Percentiles rank a stretch among this genome's conserved stretches.
These are phyloP conservation scores for Botrytis galanthina DNA, from an alignment of 2,329 filamentous ascomycete genomes.

Conservation along the genomic window DNA sequence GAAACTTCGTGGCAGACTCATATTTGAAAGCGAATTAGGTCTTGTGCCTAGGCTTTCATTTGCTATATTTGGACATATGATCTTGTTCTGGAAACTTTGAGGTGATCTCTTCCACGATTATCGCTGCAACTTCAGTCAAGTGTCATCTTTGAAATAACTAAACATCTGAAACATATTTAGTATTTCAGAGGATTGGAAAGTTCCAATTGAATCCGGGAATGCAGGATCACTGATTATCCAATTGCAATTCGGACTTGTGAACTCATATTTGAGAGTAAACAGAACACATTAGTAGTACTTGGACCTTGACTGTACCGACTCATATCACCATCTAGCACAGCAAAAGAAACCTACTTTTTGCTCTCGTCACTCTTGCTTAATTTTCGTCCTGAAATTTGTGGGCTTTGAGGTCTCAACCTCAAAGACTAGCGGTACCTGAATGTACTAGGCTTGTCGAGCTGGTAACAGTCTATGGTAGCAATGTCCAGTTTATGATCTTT, in stretches of 20 bases:
- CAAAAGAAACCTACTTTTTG: not conserved
- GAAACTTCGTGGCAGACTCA: not conserved
- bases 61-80: not conserved
- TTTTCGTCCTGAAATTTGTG: not conserved
- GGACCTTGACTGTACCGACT: not conserved
- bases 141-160: not conserved
- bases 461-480: not conserved
- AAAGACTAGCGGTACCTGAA: not conserved
- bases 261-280: not conserved
- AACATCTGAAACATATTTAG: not conserved
- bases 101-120: not conserved
- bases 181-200: not conserved
- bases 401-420: not conserved
- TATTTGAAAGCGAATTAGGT: not conserved
- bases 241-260: not conserved
- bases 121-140: not conserved
- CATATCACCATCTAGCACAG: not conserved
- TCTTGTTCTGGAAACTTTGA: not conserved
- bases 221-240: not conserved
- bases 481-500: not conserved
- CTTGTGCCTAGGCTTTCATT: not conserved
- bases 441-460: not conserved
- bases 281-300: not conserved
- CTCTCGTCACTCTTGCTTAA: not conserved
- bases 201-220: too few relatives aligned